phyloP scores from a whole-genome alignment of 495 filamentous ascomycete species.

The Pyronema domesticum region DNA sequence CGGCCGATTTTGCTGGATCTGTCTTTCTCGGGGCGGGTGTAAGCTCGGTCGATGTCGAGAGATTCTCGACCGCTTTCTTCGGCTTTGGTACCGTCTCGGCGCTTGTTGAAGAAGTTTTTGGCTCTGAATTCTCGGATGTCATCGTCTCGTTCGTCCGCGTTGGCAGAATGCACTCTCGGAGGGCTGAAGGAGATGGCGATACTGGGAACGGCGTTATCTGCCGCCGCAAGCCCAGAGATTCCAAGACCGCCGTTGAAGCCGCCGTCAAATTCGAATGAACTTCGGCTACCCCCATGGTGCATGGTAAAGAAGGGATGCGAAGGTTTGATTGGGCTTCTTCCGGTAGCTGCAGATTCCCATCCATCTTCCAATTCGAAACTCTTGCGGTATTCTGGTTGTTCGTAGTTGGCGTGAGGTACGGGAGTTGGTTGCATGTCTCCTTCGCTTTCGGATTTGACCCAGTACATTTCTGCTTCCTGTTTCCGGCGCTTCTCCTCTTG shows the following conservation, averaged over 20 bases:
- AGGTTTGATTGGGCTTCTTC: background rate
- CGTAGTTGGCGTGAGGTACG: background rate
- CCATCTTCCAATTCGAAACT: slow-evolving; percentile 11
- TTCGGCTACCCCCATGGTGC: slow-evolving; percentile 11
- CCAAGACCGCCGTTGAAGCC: background rate
- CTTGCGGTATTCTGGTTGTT: slow-evolving; percentile 2
- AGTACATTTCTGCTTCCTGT: slow-evolving; percentile 19
- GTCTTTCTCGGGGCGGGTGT: slow-evolving; percentile 1
- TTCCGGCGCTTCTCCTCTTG: slow-evolving; percentile 15
- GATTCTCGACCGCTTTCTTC: slow-evolving; percentile 17
- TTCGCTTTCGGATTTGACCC: slow-evolving; percentile 7
- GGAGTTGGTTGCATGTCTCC: background rate
- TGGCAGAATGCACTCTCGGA: slow-evolving; percentile 10
- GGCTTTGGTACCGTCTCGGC: slow-evolving; percentile 8
- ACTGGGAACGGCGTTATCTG: slow-evolving; percentile 20
- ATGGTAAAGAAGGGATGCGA: slow-evolving; percentile 8
- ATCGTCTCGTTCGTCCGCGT: slow-evolving; percentile 6
- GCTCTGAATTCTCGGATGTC: slow-evolving; percentile 8
- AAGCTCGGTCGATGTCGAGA: slow-evolving; percentile 7
- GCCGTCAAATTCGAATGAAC: slow-evolving; percentile 11
- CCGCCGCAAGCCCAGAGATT: slow-evolving; percentile 4
- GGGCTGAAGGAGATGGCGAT: slow-evolving; percentile 23
- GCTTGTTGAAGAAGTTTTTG: slow-evolving; percentile 15
- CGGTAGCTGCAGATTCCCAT: slow-evolving; percentile 10
- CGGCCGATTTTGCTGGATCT: slow-evolving; percentile 7